Conservation (phyloP, 2,329 filamentous ascomycete genomes). For the Raffaelea deltoideospora region DNA sequence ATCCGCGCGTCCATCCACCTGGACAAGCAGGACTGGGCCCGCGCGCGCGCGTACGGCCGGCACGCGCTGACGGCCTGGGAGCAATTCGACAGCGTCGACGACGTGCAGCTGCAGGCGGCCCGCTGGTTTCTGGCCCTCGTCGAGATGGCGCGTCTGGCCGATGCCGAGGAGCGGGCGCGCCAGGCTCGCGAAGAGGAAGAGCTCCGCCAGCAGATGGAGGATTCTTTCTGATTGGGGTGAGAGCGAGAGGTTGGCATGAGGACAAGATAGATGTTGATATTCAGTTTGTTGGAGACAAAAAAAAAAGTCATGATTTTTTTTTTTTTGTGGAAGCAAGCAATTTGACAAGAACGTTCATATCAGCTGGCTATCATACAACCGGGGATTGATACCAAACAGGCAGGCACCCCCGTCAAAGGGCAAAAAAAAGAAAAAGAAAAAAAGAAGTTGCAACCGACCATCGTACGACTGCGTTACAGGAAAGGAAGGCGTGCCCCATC, state of each 20-base stretch:
- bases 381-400: too few species aligned
- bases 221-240: background rate
- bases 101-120: conserved; percentile 4
- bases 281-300: too few species aligned
- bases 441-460: too few species aligned
- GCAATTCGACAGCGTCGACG: conserved; percentile 8
- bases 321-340: too few species aligned
- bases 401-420: too few species aligned
- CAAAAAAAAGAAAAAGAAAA: too few species aligned
- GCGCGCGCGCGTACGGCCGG: conserved; percentile 3
- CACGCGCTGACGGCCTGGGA: conserved; percentile 5
- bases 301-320: too few species aligned
- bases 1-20: conserved; percentile 7
- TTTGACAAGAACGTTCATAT: background rate
- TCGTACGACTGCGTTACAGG: too few species aligned
- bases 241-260: background rate
- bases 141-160: conserved; percentile 11
- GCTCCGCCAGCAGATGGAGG: conserved; percentile 1
- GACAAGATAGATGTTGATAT: background rate
- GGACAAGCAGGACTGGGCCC: conserved; percentile 3
- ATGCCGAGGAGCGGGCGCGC: background rate
- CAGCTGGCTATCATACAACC: background rate
- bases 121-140: conserved; percentile 4
- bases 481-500: too few species aligned
- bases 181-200: conserved; percentile 1